A percentile compares a stretch with the other conserved stretches of the same genome.
These are phyloP conservation scores for Coniochaeta prunicola DNA, from an alignment of 2,329 filamentous ascomycete genomes.

Conservation along the genomic window DNA sequence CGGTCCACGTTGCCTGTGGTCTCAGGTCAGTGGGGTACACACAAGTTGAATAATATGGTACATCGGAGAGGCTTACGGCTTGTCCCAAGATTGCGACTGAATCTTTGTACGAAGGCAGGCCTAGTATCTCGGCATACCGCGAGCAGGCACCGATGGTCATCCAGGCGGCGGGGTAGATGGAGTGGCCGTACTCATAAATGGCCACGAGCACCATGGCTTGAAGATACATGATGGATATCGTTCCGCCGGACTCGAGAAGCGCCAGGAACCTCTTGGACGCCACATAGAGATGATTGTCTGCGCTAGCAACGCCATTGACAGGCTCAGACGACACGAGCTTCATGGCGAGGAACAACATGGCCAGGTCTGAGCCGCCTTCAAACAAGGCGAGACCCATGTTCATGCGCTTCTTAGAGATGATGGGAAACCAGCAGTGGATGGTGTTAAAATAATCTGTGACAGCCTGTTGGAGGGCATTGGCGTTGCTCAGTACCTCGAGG, in stretches of 20 bases:
- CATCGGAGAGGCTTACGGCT: conserved; percentile 16
- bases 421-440: conserved; percentile 39
- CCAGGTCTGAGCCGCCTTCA: conserved; percentile 37
- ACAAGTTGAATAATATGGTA: not conserved
- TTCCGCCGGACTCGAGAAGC: conserved; percentile 32
- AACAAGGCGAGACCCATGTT: conserved; percentile 19
- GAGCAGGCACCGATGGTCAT: conserved; percentile 37
- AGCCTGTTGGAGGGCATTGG: conserved; percentile 25
- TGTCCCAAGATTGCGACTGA: conserved; percentile 28
- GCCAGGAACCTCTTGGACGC: conserved; percentile 33
- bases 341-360: conserved; percentile 40
- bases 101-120: conserved; percentile 27
- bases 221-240: conserved; percentile 32
- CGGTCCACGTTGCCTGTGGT: conserved; percentile 34
- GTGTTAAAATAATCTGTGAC: conserved; percentile 34
- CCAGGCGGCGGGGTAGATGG: conserved; percentile 42
- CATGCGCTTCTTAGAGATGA: conserved; percentile 19
- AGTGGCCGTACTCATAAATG: conserved; percentile 40
- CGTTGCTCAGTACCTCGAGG: conserved; percentile 29
- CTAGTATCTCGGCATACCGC: conserved; percentile 37
- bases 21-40: not conserved
- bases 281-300: conserved; percentile 32
- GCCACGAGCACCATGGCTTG: conserved; percentile 38
- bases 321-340: conserved; percentile 32
- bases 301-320: conserved; percentile 22